These are phyloP conservation scores for Delitschia confertaspora DNA, from an alignment of 495 filamentous ascomycete species.

Conservation along the genomic window DNA sequence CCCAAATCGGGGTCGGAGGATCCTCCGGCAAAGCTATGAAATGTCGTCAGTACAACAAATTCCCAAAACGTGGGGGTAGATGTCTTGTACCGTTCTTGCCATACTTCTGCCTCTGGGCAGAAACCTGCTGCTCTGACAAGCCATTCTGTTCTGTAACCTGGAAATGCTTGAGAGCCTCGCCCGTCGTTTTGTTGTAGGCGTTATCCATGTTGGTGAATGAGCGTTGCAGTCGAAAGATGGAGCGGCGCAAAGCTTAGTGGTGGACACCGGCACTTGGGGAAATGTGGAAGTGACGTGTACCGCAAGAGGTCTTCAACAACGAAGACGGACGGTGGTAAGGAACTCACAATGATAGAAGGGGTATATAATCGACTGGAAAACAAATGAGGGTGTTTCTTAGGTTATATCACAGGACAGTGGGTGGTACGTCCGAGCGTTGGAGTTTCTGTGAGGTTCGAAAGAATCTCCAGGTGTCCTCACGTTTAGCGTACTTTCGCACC, in stretches of 20 bases:
- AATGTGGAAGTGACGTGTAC: no score
- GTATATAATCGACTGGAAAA: not conserved
- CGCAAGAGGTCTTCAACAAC: no score
- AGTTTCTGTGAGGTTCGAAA: no score
- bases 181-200: slow-evolving; percentile 60
- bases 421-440: no score
- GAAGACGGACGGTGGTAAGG: no score
- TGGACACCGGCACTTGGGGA: no score
- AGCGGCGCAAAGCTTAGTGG: slow-evolving; percentile 13
- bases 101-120: slow-evolving; percentile 53
- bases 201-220: slow-evolving; percentile 56
- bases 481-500: no score
- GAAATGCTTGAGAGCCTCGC: slow-evolving; percentile 65
- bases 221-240: not conserved
- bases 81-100: slow-evolving; percentile 71
- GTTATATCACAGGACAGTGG: no score
- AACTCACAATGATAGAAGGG: no score
- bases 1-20: slow-evolving; percentile 92
- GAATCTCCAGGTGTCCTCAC: no score
- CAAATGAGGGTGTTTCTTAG: not conserved
- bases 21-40: slow-evolving; percentile 81
- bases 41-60: slow-evolving; percentile 9
- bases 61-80: not conserved
- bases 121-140: slow-evolving; percentile 61
- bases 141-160: slow-evolving; percentile 57